A percentile compares a stretch with the other conserved stretches of the same genome.
These are phyloP conservation scores for Aspergillus awamori DNA, from an alignment of 2,329 filamentous ascomycete genomes.

Conservation along the genomic window DNA sequence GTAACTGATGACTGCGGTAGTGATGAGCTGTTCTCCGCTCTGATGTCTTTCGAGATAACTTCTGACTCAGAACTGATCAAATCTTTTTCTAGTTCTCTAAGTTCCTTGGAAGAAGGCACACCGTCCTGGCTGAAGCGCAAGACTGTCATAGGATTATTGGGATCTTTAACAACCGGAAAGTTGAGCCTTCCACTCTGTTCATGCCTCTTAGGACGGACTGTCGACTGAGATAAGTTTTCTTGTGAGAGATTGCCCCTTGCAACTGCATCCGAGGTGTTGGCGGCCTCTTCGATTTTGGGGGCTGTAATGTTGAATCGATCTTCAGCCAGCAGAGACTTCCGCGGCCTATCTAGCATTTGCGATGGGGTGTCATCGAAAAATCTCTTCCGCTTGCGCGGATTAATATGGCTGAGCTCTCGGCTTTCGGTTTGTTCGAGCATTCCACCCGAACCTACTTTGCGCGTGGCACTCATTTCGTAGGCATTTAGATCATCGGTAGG, in stretches of 20 bases:
- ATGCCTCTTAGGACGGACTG: conserved; percentile 30
- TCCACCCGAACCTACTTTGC: neutral
- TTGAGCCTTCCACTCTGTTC: conserved; percentile 54
- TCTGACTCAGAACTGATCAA: conserved; percentile 13
- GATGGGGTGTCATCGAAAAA: neutral
- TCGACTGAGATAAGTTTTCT: conserved; percentile 29
- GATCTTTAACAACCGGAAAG: conserved; percentile 78
- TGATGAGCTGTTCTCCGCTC: conserved; percentile 18
- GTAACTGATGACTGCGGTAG: conserved; percentile 26
- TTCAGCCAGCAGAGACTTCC: neutral
- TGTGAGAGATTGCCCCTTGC: conserved; percentile 22
- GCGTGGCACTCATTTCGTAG: neutral
- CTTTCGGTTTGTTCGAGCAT: conserved; percentile 2
- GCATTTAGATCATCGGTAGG: neutral
- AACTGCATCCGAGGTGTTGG: conserved; percentile 12
- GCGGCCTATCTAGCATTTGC: neutral
- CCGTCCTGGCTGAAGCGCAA: conserved; percentile 69
- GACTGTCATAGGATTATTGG: conserved; percentile 65
- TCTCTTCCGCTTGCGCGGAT: conserved; percentile 15
- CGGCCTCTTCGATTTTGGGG: conserved; percentile 1
- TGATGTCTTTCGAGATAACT: conserved; percentile 9
- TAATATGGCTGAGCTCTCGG: neutral
- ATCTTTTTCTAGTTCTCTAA: conserved; percentile 19
- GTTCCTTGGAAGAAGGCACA: conserved; percentile 53
- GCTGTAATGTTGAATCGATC: conserved; percentile 1